phyloP scores from a whole-genome alignment of 768 basidiomycete species.

The Russula vinacea region DNA sequence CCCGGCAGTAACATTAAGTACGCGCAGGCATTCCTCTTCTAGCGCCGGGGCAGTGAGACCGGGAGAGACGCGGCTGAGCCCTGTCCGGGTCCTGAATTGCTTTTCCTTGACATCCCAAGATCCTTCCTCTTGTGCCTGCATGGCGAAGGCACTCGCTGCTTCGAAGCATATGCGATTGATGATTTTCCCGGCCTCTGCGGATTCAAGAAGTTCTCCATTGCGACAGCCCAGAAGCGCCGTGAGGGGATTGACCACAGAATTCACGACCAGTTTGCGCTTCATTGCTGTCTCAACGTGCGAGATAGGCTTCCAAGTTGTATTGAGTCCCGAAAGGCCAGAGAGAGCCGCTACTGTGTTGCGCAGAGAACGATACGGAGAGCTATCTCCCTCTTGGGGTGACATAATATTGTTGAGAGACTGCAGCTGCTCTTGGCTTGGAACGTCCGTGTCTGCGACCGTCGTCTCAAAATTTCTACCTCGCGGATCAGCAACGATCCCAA shows the following conservation, averaged over 20 bases:
- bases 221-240: constrained; percentile 76
- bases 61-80: constrained; percentile 44
- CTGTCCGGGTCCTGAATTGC: constrained; percentile 31
- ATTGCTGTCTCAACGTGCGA: constrained; percentile 63
- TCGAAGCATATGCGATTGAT: constrained; percentile 63
- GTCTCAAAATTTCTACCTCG: constrained; percentile 61
- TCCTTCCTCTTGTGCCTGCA: constrained; percentile 45
- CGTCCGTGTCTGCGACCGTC: constrained; percentile 40
- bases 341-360: constrained; percentile 68
- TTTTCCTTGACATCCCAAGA: constrained; percentile 29
- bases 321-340: constrained; percentile 51
- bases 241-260: constrained; percentile 80
- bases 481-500: constrained; percentile 75
- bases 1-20: constrained; percentile 53
- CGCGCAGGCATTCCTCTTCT: constrained; percentile 53
- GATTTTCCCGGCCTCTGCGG: constrained; percentile 45
- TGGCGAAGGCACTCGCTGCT: constrained; percentile 57
- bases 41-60: constrained; percentile 48
- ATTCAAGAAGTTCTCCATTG: constrained; percentile 69
- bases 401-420: constrained; percentile 56
- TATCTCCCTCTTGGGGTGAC: constrained; percentile 36
- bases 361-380: constrained; percentile 54
- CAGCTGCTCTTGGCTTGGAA: constrained; percentile 40
- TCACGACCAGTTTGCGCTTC: constrained; percentile 78
- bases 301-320: constrained; percentile 62